Base-by-base conservation (phyloP, 2,329 filamentous ascomycete genomes). In the Alternaria gansuensis region DNA sequence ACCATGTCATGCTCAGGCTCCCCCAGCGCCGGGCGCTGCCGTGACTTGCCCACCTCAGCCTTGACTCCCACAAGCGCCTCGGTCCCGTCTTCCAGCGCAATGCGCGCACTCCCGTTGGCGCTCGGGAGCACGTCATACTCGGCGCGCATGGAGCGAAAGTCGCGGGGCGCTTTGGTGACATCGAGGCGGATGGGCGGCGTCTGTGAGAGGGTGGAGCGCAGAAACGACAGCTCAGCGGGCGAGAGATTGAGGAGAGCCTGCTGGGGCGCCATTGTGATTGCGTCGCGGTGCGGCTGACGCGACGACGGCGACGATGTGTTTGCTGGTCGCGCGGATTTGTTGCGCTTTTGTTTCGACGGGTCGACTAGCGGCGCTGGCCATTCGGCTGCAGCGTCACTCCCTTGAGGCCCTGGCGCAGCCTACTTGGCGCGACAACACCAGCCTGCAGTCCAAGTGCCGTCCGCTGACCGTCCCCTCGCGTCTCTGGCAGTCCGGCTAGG, bases 1-100 rank as follows among this genome's bases (percentile, higher is more conserved):
- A 82, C 82, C 21, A 79, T 79, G 9, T 79, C 74, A 60, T 80
- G 81, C 17, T 68, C 57, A 1, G 59, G 39, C 66, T 69, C 49
- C 17, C 49, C 59, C 44, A 64, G 51, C 5, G 67, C 67, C 54
- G 73, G 72, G 62, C 63, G 63, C 69, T 68, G 65, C 48, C 63
- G 69, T 17, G 89, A 92, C 81, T 86, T 89, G 77, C 97, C 93
- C 4, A 98, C 91, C 80, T 98, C 94, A 0, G 92, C 93, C 80
- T 98, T 99, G 61, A 97, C 89, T 44, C 95, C 95, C 5, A 97
- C 95, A 61, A 99, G 90, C 6, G 95, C 95, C 79, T 99, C 95
- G 1, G 93, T 96, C 50, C 95, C 95, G 77, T 99, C 95, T 3
- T 93, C 88, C 75, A 98, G 96, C 67, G 94, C 96, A 45, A 99